Conservation (phyloP, 345 rosid genomes). For the Ceriops zippeliana region DNA sequence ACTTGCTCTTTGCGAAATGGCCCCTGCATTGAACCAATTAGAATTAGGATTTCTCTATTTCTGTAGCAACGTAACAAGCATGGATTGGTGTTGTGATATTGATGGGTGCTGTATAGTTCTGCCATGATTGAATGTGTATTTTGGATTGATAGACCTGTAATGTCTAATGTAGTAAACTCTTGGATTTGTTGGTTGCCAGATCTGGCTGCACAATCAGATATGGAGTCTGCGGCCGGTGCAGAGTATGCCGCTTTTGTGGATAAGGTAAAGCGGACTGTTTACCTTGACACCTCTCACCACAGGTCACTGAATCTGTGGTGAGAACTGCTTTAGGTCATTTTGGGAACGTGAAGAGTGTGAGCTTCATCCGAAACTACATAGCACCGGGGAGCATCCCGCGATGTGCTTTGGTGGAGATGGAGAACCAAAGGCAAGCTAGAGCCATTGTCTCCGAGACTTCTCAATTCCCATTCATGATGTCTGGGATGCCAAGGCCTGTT, state of each 20-base stretch:
- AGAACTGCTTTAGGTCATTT: constrained; percentile 62
- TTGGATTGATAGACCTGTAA: no score
- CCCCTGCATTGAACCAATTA: no score
- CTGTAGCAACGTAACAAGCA: no score
- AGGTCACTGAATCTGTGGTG: constrained; percentile 44
- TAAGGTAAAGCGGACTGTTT: constrained; percentile 65
- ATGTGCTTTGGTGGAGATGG: constrained; percentile 73
- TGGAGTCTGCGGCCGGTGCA: constrained; percentile 9
- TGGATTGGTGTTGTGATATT: no score
- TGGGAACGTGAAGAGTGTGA: constrained; percentile 50
- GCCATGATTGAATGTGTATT: no score
- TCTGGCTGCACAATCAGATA: no score
- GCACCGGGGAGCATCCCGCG: constrained; percentile 33
- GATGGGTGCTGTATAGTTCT: no score
- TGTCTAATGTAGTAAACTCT: no score
- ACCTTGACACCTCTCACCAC: constrained; percentile 65
- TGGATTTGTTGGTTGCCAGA: no score
- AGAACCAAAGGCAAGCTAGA: constrained; percentile 32
- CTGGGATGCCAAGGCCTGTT: constrained; percentile 87
- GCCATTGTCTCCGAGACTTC: constrained; percentile 26
- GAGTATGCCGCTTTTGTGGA: constrained; percentile 51
- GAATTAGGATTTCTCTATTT: no score
- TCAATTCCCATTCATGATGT: constrained; percentile 64
- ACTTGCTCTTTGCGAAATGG: no score
- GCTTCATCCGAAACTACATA: constrained; percentile 53